Conservation (phyloP, 2,329 filamentous ascomycete species). For the Ceratocystis papillata region DNA sequence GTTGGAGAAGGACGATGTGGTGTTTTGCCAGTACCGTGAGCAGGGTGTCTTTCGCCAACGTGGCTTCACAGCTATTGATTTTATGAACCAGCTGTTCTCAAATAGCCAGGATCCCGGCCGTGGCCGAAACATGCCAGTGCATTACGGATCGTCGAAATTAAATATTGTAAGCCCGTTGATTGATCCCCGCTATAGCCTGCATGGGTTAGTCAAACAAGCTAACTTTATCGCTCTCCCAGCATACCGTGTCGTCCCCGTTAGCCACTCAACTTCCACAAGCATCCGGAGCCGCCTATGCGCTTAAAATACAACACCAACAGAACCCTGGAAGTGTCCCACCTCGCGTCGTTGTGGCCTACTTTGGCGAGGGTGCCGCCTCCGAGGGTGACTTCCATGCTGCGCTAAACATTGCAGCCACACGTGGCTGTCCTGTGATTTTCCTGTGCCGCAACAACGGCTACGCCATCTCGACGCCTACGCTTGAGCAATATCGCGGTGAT, state of each 20-base stretch:
- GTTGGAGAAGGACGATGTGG: slow-evolving; percentile 69
- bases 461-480: slow-evolving; percentile 77
- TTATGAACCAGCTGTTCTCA: slow-evolving; percentile 92
- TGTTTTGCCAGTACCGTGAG: slow-evolving; percentile 92
- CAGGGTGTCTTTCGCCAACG: slow-evolving; percentile 83
- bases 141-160: slow-evolving; percentile 75
- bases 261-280: slow-evolving; percentile 87
- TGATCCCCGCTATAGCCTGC: not conserved
- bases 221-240: slow-evolving; percentile 36
- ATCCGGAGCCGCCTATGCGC: slow-evolving; percentile 72
- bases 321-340: slow-evolving; percentile 53
- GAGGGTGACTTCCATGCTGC: slow-evolving; percentile 90
- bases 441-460: slow-evolving; percentile 90
- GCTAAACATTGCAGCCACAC: slow-evolving; percentile 79
- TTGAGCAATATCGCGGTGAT: slow-evolving; percentile 85
- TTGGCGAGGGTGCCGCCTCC: slow-evolving; percentile 80
- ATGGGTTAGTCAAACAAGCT: not conserved
- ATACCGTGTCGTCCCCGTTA: slow-evolving; percentile 72
- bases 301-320: slow-evolving; percentile 68
- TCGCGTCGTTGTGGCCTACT: slow-evolving; percentile 70
- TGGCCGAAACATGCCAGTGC: slow-evolving; percentile 93
- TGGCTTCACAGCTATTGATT: slow-evolving; percentile 75
- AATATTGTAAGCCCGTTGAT: slow-evolving; percentile 57
- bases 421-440: slow-evolving; percentile 78
- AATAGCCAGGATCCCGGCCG: slow-evolving; percentile 69